Base-by-base conservation (phyloP, 2,329 filamentous ascomycete genomes). In the Fusarium musae region DNA sequence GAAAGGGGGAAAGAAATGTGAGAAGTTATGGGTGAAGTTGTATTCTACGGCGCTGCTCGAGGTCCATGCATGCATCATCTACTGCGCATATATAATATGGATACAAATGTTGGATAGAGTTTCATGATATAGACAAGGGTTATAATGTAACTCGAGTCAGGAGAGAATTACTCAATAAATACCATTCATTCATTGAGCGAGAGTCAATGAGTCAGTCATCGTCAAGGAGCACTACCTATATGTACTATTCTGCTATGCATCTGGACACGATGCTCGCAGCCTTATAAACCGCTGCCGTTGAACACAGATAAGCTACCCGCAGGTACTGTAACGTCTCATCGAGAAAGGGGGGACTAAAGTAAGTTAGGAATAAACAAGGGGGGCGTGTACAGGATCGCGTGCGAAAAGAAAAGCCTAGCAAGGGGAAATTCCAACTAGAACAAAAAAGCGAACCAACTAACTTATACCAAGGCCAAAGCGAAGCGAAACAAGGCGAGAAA, bases 11-110 rank as follows among this genome's bases (percentile, higher is more conserved):
- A 47, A 15, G 44, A 39, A 56, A 54, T 47, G 44, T 59, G 57
- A 71, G 44, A 72, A 66, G 47, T 66, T 53, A 74, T 32, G 50
- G 56, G 19, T 42, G 28, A 72, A 57, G 70, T 70, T 69, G 69
- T 72, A 65, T 65, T 63, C 63, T 72, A 72, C 68, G 43, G 68
- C 59, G 50, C 37, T 66, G 49, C 28, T 61, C n/a, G 36, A 47
- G n/a, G 43, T 46, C 47, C 47, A 58, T 71, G 66, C 70, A 67
- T 67, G 67, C 70, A 67, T 67, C 70, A 67, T 67, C 32, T 42
- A 47, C 63, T 67, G 44, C 46, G 53, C 64, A 47, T 67, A 67
- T 46, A 47, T 42, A 42, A 66, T 59, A 70, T 73, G 53, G 44
- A 65, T 73, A 69, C 58, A 34, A 36, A 49, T 59, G 46, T 32